Base-by-base conservation (phyloP, 345 rosid species). In the Murraya koenigii region DNA sequence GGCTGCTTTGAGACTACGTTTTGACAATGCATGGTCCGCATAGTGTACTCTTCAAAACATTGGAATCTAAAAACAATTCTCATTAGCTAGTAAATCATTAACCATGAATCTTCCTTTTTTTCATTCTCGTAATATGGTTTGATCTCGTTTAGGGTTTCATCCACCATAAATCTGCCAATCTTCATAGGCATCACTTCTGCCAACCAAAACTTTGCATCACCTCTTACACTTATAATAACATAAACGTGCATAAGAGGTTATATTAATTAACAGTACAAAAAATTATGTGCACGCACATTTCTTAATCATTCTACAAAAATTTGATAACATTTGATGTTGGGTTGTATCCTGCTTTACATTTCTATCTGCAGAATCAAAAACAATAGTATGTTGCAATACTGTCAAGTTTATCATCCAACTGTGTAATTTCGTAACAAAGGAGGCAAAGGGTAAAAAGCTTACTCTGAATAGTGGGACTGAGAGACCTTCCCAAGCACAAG, bases 321-420 rank as follows among this genome's bases (percentile, higher is more conserved):
- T 54, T 32, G 33, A 25, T 69, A 30, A 25, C 59, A 44, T 23
- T 6, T 41, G 56, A 28, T 54, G 8, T 71, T 54, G 74, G 38
- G 14, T 38, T 38, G 52, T 36, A 36, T 56, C 28, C 65, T 23
- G 47, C 67, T 73, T 73, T 56, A 59, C 25, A 59, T 23, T 59
- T 25, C 67, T 23, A 26, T 59, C 77, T 74, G 69, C 32, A 62
- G 28, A 60, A 9, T 20, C 67, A 74, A 59, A 74, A 60, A 8
- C 5, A 60, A 60, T 3, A 30, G 49, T 44, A 44, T 44, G 49
- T 44, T 44, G 49, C 49, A 13, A 4, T 44, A 44, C 19, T 1
- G 26, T 30, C 4, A 44, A 22, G 3, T 30, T 47, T 62, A 54
- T n/a, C 17, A 74, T 28, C 9, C 3, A 36, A 5, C 38, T 19